Base-by-base conservation (phyloP, 106 monocot species). In the Posidonia australis region DNA sequence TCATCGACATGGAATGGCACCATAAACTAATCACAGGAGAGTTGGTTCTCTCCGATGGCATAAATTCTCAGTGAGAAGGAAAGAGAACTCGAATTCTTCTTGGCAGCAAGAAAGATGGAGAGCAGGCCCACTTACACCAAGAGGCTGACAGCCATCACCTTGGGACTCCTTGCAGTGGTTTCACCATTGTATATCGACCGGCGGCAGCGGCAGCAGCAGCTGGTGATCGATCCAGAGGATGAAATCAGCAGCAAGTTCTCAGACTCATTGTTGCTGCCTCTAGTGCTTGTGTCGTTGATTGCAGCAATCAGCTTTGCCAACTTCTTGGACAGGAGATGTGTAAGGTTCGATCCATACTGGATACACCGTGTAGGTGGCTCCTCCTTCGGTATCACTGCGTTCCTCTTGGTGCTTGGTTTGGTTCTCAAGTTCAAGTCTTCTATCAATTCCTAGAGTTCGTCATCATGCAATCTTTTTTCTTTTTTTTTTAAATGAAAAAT, bases 351-450 rank as follows among this genome's bases (percentile, higher is more conserved):
- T 64, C 89, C 84, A 1, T 84, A 94, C 68, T 94, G 83, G 89
- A 94, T 94, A 23, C 93, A 94, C 42, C 67, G 93, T 22, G 83
- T 82, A 12, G 83, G 89, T 17, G 93, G 93, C 13, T 94, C 93
- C 5, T 83, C 93, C 0, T 77, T 71, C 46, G 89, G 89, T 44
- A 81, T 93, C 70, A 63, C 81, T 13, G 56, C 62, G 5, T 55
- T 60, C 43, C 86, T 93, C 21, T 28, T 83, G 54, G 24, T 92
- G 20, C 80, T 88, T 54, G 81, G 70, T 13, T 65, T 93, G 44
- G 84, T 92, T 30, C 57, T 87, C 66, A 88, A 70, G 67, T 85
- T 80, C 56, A 92, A 85, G 74, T 73, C 36, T 36, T n/a, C n/a
- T n/a, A n/a, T n/a, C n/a, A n/a, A n/a, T n/a, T n/a, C n/a, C n/a